Evolutionary conservation across 768 basidiomycete species (phyloP), one percentile per base, ranked within the genome.

Genomic region (Pleurotus pulmonarius): DNA sequence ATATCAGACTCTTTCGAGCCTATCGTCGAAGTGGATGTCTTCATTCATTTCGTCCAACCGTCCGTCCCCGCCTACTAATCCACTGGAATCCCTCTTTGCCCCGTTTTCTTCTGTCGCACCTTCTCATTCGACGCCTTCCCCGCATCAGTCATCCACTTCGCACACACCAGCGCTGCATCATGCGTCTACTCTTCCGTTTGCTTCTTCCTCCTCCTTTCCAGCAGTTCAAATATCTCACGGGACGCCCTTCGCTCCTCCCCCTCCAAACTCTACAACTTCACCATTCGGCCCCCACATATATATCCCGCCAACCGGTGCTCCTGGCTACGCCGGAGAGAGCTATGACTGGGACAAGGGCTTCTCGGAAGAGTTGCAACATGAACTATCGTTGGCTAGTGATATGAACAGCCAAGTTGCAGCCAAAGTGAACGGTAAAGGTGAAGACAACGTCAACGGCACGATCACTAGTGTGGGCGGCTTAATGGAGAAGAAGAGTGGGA

Each of bases 321-420:
- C 92, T 0, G 92, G 90, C 4, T 92, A 87, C 61, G 75, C 69
- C 12, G 88, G 88, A 0, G 88, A 89, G 46, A 69, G 71, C 13
- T 75, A 80, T 58, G 71, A 76, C 56, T 83, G 91, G 91, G 85
- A 92, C 67, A 84, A 82, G 53, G 83, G 85, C 0, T 86, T 75
- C 63, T 84, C 81, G 0, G 74, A 72, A 2, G 73, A 74, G 26
- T 66, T 83, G 39, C 74, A 75, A 48, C 65, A 66, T 2, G 84
- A 84, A 55, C 49, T 73, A 39, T 61, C 60, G 12, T 58, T 58
- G 7, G 49, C 57, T 12, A 52, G 39, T 39, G 46, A 46, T 12
- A 48, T 46, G 46, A 39, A 38, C 26, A 40, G 46, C 45, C 51
- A 26, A 12, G 58, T 49, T 34, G 46, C 58, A 20, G 46, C 49